A percentile compares a stretch with the other conserved stretches of the same genome.
Evolutionary conservation across 345 rosid species (phyloP).

Genomic region (Raphanus raphanistrum): DNA sequence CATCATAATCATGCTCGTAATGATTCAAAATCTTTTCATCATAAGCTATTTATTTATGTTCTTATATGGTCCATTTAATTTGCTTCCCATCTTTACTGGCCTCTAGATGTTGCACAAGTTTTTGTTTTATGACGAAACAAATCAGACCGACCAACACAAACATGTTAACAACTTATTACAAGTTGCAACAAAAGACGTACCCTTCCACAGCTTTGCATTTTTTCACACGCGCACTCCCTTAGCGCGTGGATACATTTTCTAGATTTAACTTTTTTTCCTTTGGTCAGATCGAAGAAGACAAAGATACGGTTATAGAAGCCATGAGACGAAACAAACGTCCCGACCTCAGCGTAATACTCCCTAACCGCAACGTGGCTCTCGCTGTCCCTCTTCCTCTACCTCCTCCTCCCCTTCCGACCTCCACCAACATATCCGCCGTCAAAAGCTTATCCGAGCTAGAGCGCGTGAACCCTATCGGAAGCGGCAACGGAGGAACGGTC

Average conservation of each 20-base stretch:
- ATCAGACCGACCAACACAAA: background rate
- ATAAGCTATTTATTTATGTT: background rate
- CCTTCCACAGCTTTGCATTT: background rate
- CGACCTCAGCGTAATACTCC: background rate
- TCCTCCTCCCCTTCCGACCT: background rate
- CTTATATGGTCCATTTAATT: background rate
- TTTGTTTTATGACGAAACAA: background rate
- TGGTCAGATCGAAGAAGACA: background rate
- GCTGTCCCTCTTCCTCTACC: background rate
- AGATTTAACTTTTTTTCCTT: background rate
- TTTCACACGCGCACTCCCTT: too few relatives aligned
- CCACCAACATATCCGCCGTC: background rate
- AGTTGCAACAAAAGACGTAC: background rate
- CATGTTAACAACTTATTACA: background rate
- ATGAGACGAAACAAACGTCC: background rate
- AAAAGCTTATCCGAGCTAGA: background rate
- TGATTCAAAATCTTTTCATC: background rate
- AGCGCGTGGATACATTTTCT: background rate
- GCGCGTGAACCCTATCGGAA: background rate
- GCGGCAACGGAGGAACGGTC: background rate
- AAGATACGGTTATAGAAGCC: background rate
- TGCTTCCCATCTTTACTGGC: background rate
- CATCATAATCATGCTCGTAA: background rate
- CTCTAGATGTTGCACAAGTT: background rate
- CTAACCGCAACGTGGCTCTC: background rate